Percentiles rank a stretch among this genome's conserved stretches.
These are phyloP conservation scores for Paraconiothyrium sp. DNA, from an alignment of 2,329 filamentous ascomycete species.

Conservation along the genomic window DNA sequence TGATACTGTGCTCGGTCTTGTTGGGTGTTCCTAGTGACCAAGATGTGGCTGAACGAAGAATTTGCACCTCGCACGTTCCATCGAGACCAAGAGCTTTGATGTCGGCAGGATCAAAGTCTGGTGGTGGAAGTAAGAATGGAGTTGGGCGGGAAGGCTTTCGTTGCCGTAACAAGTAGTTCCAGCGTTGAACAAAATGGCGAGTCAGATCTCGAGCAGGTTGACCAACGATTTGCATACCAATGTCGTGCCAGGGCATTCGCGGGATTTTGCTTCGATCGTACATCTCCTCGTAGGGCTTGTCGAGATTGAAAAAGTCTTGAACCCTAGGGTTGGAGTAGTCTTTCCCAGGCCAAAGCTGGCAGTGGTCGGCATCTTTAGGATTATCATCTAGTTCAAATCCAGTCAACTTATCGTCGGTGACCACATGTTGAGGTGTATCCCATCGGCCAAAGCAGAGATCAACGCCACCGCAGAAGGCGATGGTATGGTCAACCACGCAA, in stretches of 20 bases:
- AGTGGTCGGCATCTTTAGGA: conserved; percentile 91
- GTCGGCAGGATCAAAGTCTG: conserved; percentile 87
- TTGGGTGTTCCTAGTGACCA: conserved; percentile 92
- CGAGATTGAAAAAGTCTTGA: conserved; percentile 91
- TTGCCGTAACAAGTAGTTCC: conserved; percentile 95
- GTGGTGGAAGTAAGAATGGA: conserved; percentile 90
- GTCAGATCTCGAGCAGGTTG: conserved; percentile 94
- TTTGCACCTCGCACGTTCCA: conserved; percentile 96
- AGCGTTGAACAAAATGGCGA: conserved; percentile 94
- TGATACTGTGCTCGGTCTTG: conserved; percentile 90
- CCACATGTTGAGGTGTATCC: conserved; percentile 92
- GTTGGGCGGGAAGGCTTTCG: conserved; percentile 93
- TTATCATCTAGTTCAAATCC: conserved; percentile 81
- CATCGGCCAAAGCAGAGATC: conserved; percentile 97
- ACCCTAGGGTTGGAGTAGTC: conserved; percentile 98
- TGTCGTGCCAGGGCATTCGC: conserved; percentile 98
- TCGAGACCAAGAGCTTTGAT: conserved; percentile 87
- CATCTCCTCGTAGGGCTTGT: conserved; percentile 98
- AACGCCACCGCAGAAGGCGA: conserved; percentile 94
- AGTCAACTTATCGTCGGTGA: conserved; percentile 93
- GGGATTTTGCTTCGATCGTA: conserved; percentile 90
- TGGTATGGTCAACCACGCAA: conserved; percentile 94
- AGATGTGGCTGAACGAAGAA: conserved; percentile 85
- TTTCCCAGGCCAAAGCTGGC: conserved; percentile 95
- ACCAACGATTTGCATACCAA: conserved; percentile 96